Evolutionary conservation across 176 grass and related monocot genomes (phyloP).

Genomic region (Zoysia japonica): DNA sequence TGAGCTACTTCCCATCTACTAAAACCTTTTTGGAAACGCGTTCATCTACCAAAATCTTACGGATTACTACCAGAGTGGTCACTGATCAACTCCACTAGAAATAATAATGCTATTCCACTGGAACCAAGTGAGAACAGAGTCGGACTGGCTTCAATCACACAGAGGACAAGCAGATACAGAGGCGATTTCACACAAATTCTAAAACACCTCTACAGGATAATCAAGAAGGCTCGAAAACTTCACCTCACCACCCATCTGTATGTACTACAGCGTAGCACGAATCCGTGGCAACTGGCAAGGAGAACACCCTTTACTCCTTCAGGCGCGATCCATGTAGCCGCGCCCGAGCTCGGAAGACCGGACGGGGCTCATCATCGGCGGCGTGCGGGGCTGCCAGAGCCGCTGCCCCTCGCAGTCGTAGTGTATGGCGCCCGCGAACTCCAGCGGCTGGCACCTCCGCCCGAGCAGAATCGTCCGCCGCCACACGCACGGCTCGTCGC

Average conservation of each 20-base stretch:
- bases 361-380: slow-evolving; percentile 28
- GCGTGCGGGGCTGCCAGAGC: slow-evolving; percentile 29
- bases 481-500: slow-evolving; percentile 48
- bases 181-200: background rate
- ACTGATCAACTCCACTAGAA: background rate
- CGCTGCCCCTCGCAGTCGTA: slow-evolving; percentile 56
- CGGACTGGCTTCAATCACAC: background rate
- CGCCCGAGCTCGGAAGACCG: slow-evolving; percentile 2
- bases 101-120: background rate
- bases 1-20: slow-evolving; percentile 29
- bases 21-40: background rate
- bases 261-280: background rate
- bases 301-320: background rate
- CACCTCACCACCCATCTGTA: background rate
- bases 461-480: slow-evolving; percentile 61
- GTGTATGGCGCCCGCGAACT: slow-evolving; percentile 64
- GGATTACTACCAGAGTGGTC: background rate
- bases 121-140: background rate
- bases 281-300: background rate
- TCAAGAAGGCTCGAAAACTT: background rate
- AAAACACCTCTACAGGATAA: background rate
- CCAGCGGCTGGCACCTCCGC: slow-evolving; percentile 59
- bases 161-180: background rate
- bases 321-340: slow-evolving; percentile 29
- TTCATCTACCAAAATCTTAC: slow-evolving; percentile 25